Percentiles rank a stretch among this genome's conserved stretches.
These are phyloP conservation scores for Micractinium conductrix DNA, from an alignment of 139 green algal genomes.

Conservation along the genomic window DNA sequence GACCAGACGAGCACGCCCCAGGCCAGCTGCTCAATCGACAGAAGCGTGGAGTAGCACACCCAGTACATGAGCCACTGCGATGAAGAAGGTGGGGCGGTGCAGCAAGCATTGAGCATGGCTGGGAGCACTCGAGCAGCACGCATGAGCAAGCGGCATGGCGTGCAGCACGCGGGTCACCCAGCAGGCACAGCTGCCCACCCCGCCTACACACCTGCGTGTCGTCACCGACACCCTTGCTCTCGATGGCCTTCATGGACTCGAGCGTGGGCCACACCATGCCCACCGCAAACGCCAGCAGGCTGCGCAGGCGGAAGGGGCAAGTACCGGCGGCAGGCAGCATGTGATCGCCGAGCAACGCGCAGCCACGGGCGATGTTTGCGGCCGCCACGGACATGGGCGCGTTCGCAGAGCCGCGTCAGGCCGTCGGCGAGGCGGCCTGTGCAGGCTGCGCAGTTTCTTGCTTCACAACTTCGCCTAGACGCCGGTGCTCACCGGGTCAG, in stretches of 20 bases:
- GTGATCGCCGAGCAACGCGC: too few species aligned
- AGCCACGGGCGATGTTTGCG: too few species aligned
- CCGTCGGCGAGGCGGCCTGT: too few species aligned
- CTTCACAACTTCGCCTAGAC: neutral
- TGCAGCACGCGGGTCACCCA: too few species aligned
- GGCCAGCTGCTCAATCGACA: slow-evolving; percentile 40
- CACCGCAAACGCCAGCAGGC: slow-evolving; percentile 34
- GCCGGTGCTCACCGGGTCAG: neutral
- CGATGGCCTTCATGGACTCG: slow-evolving; percentile 44
- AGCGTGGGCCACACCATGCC: slow-evolving; percentile 44
- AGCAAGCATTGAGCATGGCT: too few species aligned
- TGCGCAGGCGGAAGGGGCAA: too few species aligned
- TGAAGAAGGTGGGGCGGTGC: too few species aligned
- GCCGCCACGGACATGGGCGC: neutral
- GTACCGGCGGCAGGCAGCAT: neutral
- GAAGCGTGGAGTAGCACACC: slow-evolving; percentile 37
- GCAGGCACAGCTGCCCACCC: neutral
- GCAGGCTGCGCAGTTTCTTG: neutral
- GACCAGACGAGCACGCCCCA: slow-evolving; percentile 46
- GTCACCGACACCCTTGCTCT: slow-evolving; percentile 21
- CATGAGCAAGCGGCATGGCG: too few species aligned
- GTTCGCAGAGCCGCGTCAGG: neutral
- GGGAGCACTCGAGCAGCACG: too few species aligned
- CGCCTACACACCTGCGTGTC: slow-evolving; percentile 39
- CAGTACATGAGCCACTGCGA: slow-evolving; percentile 53